Base-by-base conservation (phyloP, 148 eudicot species). In the Limonium bicolor region DNA sequence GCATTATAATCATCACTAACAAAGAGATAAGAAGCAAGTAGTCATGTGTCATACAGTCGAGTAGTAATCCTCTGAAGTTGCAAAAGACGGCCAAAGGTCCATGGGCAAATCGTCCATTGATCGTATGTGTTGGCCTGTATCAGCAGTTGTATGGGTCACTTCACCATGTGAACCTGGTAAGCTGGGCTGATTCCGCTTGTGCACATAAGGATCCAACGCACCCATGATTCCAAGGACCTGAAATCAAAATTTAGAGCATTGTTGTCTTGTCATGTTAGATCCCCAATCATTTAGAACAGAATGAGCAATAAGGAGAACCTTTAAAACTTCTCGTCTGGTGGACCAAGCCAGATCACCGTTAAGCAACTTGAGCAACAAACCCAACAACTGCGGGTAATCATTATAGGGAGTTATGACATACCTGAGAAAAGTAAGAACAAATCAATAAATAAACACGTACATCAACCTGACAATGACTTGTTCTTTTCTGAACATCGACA, bases 161-260 rank as follows among this genome's bases (percentile, higher is more conserved):
- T 90, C 99, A 27, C 70, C 87, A 52, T 72, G 93, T 20, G 80
- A 63, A 21, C 97, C 95, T 22, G 80, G 82, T 63, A 76, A 56
- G 58, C 77, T 74, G 32, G 66, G 77, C 54, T 84, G 99, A 60
- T 90, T 90, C 49, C 85, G 73, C 64, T 90, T 90, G 58, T 90
- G 95, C 27, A 56, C 79, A 65, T 90, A 92, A 39, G 99, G 95
- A 63, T 90, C 99, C 50, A 84, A 63, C 53, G 99, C 99, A 48
- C 99, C 99, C 95, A 84, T 84, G 54, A 90, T 90, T 40, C 99
- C 95, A 51, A 90, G 84, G 60, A 90, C 99, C 99, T 90, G 54
- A 15, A 36, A 26, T 2, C 0, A 24, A 17, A 2, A 11, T n/a
- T n/a, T n/a, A n/a, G n/a, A n/a, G n/a, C n/a, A n/a, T n/a, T n/a